Conservation (phyloP, 306 rosid species). For the Cucurbita pepo region DNA sequence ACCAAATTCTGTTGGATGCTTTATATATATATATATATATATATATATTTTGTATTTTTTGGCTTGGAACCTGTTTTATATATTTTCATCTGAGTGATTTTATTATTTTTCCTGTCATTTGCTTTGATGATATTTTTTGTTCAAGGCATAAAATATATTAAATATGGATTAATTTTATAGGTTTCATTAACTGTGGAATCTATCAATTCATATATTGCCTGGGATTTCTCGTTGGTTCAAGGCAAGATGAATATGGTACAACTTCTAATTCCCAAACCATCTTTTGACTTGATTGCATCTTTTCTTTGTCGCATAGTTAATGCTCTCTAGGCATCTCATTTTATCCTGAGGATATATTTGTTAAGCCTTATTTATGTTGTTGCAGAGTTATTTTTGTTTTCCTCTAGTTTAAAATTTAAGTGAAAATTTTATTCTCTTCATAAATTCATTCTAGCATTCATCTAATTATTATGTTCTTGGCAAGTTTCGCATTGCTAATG, state of each 20-base stretch:
- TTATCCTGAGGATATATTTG: not conserved
- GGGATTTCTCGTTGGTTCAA: slow-evolving; percentile 89
- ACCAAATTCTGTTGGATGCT: not conserved
- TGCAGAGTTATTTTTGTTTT: not conserved
- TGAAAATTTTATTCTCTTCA: not conserved
- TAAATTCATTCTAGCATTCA: not conserved
- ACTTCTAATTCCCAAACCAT: slow-evolving; percentile 8
- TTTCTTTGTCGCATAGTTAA: not conserved
- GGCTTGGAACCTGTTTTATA: not conserved
- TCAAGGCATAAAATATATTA: not conserved
- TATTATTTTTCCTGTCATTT: not conserved
- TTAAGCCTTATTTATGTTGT: not conserved
- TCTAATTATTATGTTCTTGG: not conserved
- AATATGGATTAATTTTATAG: slow-evolving; percentile 18
- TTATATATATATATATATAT: not conserved
- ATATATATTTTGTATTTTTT: not conserved
- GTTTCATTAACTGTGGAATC: slow-evolving; percentile 67
- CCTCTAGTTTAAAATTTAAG: not conserved
- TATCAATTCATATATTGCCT: slow-evolving; percentile 78
- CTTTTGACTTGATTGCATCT: slow-evolving; percentile 4
- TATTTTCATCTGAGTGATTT: not conserved
- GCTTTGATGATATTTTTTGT: not conserved
- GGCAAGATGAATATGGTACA: slow-evolving; percentile 82
- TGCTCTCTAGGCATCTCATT: not conserved
- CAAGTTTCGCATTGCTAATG: not conserved